These are phyloP conservation scores for Acacia crassicarpa DNA, from an alignment of 306 rosid genomes.

Conservation along the genomic window DNA sequence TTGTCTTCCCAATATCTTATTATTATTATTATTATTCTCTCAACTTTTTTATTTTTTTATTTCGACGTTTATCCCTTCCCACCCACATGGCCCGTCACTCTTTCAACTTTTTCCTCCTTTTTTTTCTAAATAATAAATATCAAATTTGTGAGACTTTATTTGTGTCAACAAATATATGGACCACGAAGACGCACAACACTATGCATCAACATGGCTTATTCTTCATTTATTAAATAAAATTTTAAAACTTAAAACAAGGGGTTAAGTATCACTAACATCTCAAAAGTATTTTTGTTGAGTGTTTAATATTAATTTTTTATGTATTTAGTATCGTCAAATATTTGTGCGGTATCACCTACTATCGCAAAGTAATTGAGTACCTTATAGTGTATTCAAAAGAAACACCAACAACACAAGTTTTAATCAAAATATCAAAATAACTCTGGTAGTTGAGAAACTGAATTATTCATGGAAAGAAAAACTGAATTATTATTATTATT, in stretches of 20 bases:
- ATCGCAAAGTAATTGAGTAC: no score
- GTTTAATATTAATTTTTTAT: no score
- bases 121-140: background rate
- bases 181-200: background rate
- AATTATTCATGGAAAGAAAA: no score
- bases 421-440: no score
- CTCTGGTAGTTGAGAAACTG: no score
- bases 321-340: no score
- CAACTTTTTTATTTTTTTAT: background rate
- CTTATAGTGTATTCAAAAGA: no score
- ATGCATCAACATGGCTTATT: background rate
- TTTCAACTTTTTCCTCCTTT: background rate
- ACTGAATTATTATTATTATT: no score
- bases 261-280: no score
- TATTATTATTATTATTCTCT: background rate
- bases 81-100: background rate
- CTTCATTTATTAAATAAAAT: background rate
- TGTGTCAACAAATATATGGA: background rate
- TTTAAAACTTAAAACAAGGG: background rate
- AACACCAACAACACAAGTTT: no score
- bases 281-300: no score
- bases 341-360: no score
- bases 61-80: background rate
- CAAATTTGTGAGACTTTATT: background rate
- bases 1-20: background rate